Conservation (phyloP, 495 filamentous ascomycete genomes). For the Aspergillus bertholletiae region DNA sequence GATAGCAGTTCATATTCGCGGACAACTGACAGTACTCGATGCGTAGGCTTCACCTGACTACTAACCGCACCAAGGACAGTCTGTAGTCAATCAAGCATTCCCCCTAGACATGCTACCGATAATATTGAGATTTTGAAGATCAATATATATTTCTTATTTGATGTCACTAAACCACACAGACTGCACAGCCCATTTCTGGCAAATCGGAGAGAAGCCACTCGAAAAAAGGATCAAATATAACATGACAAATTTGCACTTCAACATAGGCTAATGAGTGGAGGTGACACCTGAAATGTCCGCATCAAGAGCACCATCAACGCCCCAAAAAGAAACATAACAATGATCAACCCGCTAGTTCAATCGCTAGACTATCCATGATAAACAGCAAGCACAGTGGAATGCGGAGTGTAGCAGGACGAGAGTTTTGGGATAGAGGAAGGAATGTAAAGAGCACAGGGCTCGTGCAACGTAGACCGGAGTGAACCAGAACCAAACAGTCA, state of each 20-base stretch:
- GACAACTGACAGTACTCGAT: no score
- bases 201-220: conserved; percentile 7
- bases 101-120: no score
- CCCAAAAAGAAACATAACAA: conserved; percentile 16
- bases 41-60: no score
- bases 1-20: no score
- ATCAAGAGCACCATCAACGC: conserved; percentile 12
- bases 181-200: conserved; percentile 1
- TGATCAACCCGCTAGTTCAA: conserved; percentile 30
- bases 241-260: conserved; percentile 13
- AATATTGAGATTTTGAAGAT: not conserved
- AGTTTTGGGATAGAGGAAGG: conserved; percentile 8
- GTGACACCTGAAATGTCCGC: conserved; percentile 11
- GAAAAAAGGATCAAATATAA: conserved; percentile 2
- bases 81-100: no score
- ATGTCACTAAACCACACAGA: conserved; percentile 8
- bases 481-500: not conserved
- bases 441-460: conserved; percentile 13
- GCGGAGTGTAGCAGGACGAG: conserved; percentile 8
- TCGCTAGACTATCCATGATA: conserved; percentile 32
- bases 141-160: conserved; percentile 19
- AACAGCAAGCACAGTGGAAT: conserved; percentile 16
- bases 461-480: conserved; percentile 3
- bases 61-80: no score
- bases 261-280: conserved; percentile 18